These are phyloP conservation scores for Penicillium egyptiacum DNA, from an alignment of 495 filamentous ascomycete genomes.

Conservation along the genomic window DNA sequence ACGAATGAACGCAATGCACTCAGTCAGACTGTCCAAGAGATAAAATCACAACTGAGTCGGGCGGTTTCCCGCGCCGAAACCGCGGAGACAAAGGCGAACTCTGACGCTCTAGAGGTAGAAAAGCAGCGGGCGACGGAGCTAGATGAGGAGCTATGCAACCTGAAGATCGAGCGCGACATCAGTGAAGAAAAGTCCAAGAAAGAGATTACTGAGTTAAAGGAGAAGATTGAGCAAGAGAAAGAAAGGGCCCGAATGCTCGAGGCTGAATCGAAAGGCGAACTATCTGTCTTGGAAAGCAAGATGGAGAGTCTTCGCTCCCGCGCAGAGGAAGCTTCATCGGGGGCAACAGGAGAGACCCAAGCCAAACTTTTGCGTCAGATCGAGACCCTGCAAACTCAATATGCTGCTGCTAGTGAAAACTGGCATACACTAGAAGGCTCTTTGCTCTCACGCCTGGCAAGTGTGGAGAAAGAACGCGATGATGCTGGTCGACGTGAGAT, in stretches of 20 bases:
- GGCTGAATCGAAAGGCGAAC: conserved; percentile 79
- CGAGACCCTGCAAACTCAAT: conserved; percentile 94
- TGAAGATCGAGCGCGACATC: conserved; percentile 75
- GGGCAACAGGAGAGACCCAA: conserved; percentile 76
- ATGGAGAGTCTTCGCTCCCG: conserved; percentile 81
- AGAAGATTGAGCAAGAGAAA: conserved; percentile 70
- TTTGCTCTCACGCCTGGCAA: conserved; percentile 67
- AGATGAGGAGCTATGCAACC: conserved; percentile 67
- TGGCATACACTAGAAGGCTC: conserved; percentile 95
- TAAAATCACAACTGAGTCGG: conserved; percentile 69
- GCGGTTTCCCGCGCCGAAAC: conserved; percentile 65
- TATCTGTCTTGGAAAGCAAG: conserved; percentile 78
- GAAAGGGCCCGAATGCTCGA: conserved; percentile 71
- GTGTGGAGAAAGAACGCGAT: conserved; percentile 85
- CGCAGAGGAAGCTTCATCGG: conserved; percentile 88
- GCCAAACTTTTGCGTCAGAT: conserved; percentile 90
- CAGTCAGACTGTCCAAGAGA: conserved; percentile 61
- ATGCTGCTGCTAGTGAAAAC: conserved; percentile 90
- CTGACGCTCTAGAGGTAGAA: conserved; percentile 70
- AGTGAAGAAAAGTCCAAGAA: conserved; percentile 65
- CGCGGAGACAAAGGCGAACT: conserved; percentile 63
- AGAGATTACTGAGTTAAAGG: conserved; percentile 67
- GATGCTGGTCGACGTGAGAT: conserved; percentile 79
- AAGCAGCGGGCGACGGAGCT: conserved; percentile 64
- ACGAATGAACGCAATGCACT: conserved; percentile 66